Evolutionary conservation across 148 eudicot genomes (phyloP).

Genomic region (Bassia scoparia): DNA sequence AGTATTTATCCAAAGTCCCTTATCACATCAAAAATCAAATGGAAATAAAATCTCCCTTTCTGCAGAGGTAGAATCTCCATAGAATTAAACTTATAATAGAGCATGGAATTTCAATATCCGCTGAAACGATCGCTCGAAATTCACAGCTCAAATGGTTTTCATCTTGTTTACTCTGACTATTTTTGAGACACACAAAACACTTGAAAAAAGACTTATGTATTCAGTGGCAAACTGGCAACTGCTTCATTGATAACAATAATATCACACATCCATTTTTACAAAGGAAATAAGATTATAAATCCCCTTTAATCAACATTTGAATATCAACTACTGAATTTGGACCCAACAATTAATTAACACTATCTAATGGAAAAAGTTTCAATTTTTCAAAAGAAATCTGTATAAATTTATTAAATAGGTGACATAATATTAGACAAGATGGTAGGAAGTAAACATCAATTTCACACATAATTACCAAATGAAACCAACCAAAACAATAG

Average conservation of each 20-base stretch:
- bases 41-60: background rate
- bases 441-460: background rate
- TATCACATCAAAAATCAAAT: no score
- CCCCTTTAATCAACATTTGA: background rate
- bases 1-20: background rate
- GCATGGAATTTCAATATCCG: background rate
- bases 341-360: background rate
- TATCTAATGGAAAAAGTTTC: background rate
- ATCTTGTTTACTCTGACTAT: background rate
- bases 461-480: background rate
- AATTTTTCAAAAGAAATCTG: background rate
- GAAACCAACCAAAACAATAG: background rate
- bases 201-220: background rate
- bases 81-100: background rate
- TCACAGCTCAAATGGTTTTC: background rate
- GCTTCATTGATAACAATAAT: background rate
- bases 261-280: background rate
- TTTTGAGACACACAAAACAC: background rate
- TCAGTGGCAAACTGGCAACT: background rate
- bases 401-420: background rate
- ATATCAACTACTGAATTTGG: background rate
- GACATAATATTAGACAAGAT: no score
- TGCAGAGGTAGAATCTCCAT: background rate
- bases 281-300: background rate
- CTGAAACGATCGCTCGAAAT: background rate